A percentile compares a stretch with the other conserved stretches of the same genome.
phyloP scores from a whole-genome alignment of 345 rosid genomes.

The Eucalyptus marginata region DNA sequence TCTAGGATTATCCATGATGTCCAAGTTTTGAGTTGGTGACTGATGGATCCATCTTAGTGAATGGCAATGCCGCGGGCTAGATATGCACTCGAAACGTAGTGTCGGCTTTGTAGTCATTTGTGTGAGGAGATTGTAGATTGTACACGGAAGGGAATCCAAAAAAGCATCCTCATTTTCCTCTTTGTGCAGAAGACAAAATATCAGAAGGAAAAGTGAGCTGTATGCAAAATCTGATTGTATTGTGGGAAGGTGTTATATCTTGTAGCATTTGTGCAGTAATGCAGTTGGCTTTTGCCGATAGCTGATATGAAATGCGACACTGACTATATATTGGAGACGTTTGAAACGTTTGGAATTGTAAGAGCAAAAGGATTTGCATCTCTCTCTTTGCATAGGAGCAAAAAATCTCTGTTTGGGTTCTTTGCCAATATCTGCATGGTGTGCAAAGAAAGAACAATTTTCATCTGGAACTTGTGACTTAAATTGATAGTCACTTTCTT shows the following conservation, averaged over 20 bases:
- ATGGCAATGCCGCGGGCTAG: neutral
- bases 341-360: neutral
- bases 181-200: neutral
- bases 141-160: neutral
- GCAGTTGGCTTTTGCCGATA: neutral
- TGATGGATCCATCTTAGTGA: neutral
- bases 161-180: neutral
- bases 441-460: neutral
- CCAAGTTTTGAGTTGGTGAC: neutral
- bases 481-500: neutral
- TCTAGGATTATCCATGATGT: neutral
- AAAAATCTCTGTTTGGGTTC: neutral
- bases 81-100: neutral
- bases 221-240: neutral
- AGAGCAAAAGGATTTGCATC: neutral
- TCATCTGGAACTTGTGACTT: neutral
- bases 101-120: neutral
- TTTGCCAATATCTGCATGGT: neutral
- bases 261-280: neutral
- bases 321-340: neutral
- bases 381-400: neutral
- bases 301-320: neutral
- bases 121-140: neutral
- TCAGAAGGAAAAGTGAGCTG: neutral
- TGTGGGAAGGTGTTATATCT: neutral